Percentiles rank a stretch among this genome's conserved stretches.
Evolutionary conservation across 2,329 filamentous ascomycete species (phyloP).

Genomic region (Dactylellina leptospora): DNA sequence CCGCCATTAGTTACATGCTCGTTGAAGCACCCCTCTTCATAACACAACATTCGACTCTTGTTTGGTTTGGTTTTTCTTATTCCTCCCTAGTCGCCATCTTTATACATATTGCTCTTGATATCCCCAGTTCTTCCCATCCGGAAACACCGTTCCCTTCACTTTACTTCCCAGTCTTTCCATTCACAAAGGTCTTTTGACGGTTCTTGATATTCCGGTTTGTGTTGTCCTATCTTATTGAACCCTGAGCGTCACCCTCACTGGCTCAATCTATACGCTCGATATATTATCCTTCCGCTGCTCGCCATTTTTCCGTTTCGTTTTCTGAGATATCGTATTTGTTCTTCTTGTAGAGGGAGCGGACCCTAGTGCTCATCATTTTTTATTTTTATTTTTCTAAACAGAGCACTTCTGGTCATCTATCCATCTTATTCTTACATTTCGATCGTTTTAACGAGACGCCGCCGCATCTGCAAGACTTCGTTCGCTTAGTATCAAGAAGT

Average conservation of each 20-base stretch:
- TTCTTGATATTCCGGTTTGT: constrained; percentile 25
- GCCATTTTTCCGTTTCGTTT: background rate
- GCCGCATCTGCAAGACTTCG: constrained; percentile 39
- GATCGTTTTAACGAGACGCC: constrained; percentile 17
- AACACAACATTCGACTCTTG: constrained; percentile 47
- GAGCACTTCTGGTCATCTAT: too few species aligned
- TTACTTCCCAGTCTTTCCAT: constrained; percentile 18
- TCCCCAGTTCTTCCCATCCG: constrained; percentile 49
- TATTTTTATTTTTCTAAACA: too few species aligned
- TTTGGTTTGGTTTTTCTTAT: constrained; percentile 53
- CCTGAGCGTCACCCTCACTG: too few species aligned
- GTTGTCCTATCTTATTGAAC: too few species aligned
- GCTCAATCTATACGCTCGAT: too few species aligned
- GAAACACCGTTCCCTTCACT: constrained; percentile 35
- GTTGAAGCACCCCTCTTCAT: constrained; percentile 32
- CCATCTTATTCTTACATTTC: too few species aligned
- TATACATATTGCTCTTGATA: constrained; percentile 52
- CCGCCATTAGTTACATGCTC: constrained; percentile 31
- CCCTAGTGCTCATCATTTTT: background rate
- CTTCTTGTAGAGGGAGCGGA: constrained; percentile 7
- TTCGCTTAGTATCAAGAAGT: constrained; percentile 48
- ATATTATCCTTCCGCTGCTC: too few species aligned
- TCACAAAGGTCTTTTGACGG: constrained; percentile 6
- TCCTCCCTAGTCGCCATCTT: constrained; percentile 43
- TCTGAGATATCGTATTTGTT: constrained; percentile 18